Conservation (phyloP, 306 rosid species). For the Sicyos baderoa region DNA sequence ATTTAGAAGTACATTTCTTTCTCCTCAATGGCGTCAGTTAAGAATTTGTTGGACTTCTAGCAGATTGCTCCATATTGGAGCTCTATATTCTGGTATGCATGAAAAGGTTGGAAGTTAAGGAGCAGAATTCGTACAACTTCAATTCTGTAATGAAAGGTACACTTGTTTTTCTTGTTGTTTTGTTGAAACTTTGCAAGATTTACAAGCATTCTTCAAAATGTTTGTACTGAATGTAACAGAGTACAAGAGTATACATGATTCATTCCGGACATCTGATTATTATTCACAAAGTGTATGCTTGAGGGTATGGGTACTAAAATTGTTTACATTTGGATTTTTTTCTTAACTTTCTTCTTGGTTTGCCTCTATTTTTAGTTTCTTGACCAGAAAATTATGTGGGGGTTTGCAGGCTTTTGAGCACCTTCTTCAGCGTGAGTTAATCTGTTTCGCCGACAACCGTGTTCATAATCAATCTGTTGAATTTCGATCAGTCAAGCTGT, state of each 20-base stretch:
- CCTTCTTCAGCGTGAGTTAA: constrained; percentile 60
- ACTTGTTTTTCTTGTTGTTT: constrained; percentile 19
- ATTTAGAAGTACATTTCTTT: constrained; percentile 1
- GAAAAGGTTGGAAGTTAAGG: constrained; percentile 84
- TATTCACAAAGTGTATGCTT: constrained; percentile 60
- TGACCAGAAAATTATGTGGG: constrained; percentile 14
- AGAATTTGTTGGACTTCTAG: constrained; percentile 2
- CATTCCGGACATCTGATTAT: constrained; percentile 54
- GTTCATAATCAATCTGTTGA: constrained; percentile 58
- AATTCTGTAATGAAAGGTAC: constrained; percentile 77
- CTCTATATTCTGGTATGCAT: constrained; percentile 79
- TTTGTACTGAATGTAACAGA: constrained; percentile 45
- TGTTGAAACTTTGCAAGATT: constrained; percentile 16
- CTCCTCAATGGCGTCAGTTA: neutral
- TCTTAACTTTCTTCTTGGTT: neutral
- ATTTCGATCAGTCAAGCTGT: constrained; percentile 67
- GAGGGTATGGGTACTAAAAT: constrained; percentile 40
- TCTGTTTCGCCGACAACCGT: constrained; percentile 66
- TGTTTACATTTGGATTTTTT: neutral
- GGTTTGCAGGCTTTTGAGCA: constrained; percentile 81
- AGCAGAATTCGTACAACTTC: constrained; percentile 74
- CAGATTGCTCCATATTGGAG: constrained; percentile 87
- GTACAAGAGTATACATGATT: constrained; percentile 56
- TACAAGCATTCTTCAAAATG: constrained; percentile 4
- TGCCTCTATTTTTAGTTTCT: neutral